Percentiles rank a stretch among this genome's conserved stretches.
These are phyloP conservation scores for Alopecurus myosuroides DNA, from an alignment of 176 grass and related monocot species.

Conservation along the genomic window DNA sequence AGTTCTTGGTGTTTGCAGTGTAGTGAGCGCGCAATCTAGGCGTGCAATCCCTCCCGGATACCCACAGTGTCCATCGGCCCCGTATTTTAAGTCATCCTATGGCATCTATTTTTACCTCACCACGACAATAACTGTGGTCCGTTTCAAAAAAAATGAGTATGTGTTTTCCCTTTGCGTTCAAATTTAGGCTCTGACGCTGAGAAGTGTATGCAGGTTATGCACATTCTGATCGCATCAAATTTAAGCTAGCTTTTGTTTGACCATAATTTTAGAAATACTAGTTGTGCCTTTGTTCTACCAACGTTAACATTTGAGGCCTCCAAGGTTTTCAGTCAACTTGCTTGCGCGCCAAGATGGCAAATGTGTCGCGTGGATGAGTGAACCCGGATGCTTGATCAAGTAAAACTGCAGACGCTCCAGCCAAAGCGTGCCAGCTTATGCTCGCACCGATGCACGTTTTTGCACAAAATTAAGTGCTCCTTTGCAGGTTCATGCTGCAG, in stretches of 20 bases:
- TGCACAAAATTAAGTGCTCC: not conserved
- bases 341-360: conserved; percentile 10
- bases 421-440: too few relatives aligned
- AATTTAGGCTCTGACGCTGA: not conserved
- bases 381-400: not conserved
- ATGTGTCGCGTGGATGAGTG: not conserved
- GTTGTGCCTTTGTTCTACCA: conserved; percentile 16
- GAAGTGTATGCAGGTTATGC: not conserved
- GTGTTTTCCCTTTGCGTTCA: too few relatives aligned
- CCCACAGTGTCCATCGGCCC: too few relatives aligned
- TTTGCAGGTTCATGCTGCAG: not conserved
- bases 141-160: too few relatives aligned
- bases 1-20: too few relatives aligned
- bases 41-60: too few relatives aligned
- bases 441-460: not conserved
- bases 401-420: not conserved
- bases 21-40: too few relatives aligned
- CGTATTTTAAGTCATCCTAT: too few relatives aligned
- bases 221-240: not conserved
- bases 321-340: conserved; percentile 15
- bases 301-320: conserved; percentile 16
- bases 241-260: conserved; percentile 5
- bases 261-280: not conserved
- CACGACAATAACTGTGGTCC: too few relatives aligned
- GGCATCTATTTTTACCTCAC: too few relatives aligned